Percentiles rank a stretch among this genome's conserved stretches.
Evolutionary conservation across 768 basidiomycete genomes (phyloP).

Genomic region (Psilocybe azurescens): DNA sequence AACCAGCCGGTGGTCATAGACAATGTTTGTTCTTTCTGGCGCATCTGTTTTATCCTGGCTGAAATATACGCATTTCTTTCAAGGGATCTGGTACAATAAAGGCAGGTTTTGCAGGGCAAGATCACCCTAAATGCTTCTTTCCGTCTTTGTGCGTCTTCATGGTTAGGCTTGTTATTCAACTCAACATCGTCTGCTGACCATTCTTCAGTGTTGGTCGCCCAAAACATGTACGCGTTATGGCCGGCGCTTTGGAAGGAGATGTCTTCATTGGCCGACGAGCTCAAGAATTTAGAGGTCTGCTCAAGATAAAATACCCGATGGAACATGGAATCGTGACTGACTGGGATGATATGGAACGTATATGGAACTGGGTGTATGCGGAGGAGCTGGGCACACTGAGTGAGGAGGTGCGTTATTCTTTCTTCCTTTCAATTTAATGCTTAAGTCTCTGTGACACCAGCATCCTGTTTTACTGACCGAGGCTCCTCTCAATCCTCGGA

Average conservation of each 20-base stretch:
- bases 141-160: conserved; percentile 88
- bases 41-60: conserved; percentile 14
- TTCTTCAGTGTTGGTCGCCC: conserved; percentile 85
- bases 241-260: conserved; percentile 95
- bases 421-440: conserved; percentile 17
- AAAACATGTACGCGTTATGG: conserved; percentile 98
- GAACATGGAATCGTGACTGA: conserved; percentile 99
- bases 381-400: conserved; percentile 95
- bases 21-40: conserved; percentile 67
- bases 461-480: conserved; percentile 98
- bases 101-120: conserved; percentile 98
- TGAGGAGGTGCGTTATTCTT: conserved; percentile 76
- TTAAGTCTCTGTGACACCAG: conserved; percentile 46
- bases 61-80: conserved; percentile 31
- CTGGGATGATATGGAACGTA: conserved; percentile 99
- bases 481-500: conserved; percentile 95
- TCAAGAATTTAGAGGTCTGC: conserved; percentile 92
- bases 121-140: conserved; percentile 99
- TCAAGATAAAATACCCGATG: conserved; percentile 99
- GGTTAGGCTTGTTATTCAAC: conserved; percentile 37
- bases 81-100: conserved; percentile 99
- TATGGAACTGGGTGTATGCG: conserved; percentile 98
- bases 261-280: conserved; percentile 95
- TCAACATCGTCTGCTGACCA: conserved; percentile 30
- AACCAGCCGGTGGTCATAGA: conserved; percentile 99